phyloP scores from a whole-genome alignment of 257 asterid genomes.

The Capsicum chinense region DNA sequence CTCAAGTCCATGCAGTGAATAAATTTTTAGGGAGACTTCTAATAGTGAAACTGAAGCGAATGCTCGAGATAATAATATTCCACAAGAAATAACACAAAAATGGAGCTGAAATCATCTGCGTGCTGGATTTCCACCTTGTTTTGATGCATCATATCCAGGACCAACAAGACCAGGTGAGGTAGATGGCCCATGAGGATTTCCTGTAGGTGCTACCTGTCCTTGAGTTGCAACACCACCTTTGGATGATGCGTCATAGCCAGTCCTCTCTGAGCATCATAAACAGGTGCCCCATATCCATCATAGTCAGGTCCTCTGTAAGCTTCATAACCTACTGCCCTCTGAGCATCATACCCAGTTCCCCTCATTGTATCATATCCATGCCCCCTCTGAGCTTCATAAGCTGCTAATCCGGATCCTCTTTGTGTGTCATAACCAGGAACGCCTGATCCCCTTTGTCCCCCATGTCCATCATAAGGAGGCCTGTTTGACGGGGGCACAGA shows the following conservation, averaged over 20 bases:
- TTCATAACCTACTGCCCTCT: conserved; percentile 47
- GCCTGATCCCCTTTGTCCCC: conserved; percentile 42
- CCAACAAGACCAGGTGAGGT: conserved; percentile 49
- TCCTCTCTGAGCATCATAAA: conserved; percentile 56
- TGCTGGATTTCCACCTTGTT: conserved; percentile 58
- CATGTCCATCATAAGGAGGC: conserved; percentile 47
- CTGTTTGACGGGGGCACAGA: conserved; percentile 49
- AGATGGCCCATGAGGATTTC: conserved; percentile 48
- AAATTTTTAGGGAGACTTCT: not conserved
- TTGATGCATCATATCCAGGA: conserved; percentile 50
- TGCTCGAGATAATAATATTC: conserved; percentile 1
- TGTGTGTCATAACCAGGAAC: conserved; percentile 55
- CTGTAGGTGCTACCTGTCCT: conserved; percentile 53
- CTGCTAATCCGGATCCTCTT: conserved; percentile 41
- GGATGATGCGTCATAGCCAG: conserved; percentile 55
- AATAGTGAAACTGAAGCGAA: conserved; percentile 1
- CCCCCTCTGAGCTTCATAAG: conserved; percentile 53
- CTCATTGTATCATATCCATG: conserved; percentile 49
- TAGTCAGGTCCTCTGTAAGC: conserved; percentile 43
- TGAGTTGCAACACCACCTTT: conserved; percentile 57
- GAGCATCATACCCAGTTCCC: conserved; percentile 41
- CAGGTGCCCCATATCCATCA: conserved; percentile 53
- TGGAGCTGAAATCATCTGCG: conserved; percentile 47
- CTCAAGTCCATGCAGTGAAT: conserved; percentile 20
- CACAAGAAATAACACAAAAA: conserved; percentile 15